Evolutionary conservation across 257 asterid species (phyloP).

Genomic region (Nicotiana noctiflora): DNA sequence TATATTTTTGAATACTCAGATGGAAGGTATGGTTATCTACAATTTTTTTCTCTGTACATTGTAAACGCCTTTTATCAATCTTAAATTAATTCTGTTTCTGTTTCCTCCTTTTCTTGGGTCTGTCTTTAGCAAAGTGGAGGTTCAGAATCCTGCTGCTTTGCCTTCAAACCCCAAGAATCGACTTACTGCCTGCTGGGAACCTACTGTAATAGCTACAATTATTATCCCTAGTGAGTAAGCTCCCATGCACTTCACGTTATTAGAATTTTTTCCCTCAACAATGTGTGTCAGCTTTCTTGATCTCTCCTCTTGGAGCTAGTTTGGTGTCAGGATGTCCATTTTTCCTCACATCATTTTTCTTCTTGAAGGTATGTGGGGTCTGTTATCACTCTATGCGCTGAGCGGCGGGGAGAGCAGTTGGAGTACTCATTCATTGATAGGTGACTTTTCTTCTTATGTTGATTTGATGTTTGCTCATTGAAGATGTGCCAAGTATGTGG

Average conservation of each 20-base stretch:
- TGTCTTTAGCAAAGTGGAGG: slow-evolving; percentile 55
- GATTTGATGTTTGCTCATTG: not conserved
- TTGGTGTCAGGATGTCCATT: slow-evolving; percentile 11
- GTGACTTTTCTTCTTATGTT: slow-evolving; percentile 29
- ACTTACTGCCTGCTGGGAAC: slow-evolving; percentile 80
- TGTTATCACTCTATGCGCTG: slow-evolving; percentile 88
- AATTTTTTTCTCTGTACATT: not conserved
- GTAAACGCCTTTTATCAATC: not conserved
- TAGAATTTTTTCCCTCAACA: slow-evolving; percentile 3
- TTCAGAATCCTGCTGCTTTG: slow-evolving; percentile 90
- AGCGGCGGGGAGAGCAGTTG: slow-evolving; percentile 89
- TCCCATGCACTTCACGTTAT: slow-evolving; percentile 47
- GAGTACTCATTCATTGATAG: slow-evolving; percentile 97
- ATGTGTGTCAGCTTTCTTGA: not conserved
- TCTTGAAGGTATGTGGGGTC: slow-evolving; percentile 79
- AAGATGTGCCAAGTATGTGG: not conserved
- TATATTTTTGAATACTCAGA: slow-evolving; percentile 89
- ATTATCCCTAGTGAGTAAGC: slow-evolving; percentile 99
- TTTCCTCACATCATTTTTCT: slow-evolving; percentile 18
- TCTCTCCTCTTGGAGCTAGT: slow-evolving; percentile 7
- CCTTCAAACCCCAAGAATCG: slow-evolving; percentile 83
- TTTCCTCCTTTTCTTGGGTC: slow-evolving; percentile 10
- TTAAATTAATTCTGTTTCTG: not conserved
- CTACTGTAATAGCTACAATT: slow-evolving; percentile 85
- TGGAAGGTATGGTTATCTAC: slow-evolving; percentile 53